Evolutionary conservation across 1,284 basidiomycete species (phyloP), one percentile per base, ranked within the genome.

Genomic region (Boletus putidus): DNA sequence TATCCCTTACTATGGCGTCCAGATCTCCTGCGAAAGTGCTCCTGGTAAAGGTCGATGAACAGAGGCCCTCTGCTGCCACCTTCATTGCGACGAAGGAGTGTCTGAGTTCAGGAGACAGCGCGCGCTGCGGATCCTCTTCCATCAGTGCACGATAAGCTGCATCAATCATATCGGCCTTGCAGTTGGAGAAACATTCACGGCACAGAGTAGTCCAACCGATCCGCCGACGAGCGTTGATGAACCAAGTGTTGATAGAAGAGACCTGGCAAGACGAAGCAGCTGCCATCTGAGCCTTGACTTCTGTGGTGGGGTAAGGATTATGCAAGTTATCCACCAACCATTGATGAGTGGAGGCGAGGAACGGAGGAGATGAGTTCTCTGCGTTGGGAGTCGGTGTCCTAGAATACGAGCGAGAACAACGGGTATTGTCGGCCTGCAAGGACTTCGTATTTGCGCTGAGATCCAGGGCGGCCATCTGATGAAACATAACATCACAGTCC

Each of bases 171-270:
- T 78, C 72, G 0, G 64, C 66, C 14, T 77, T 74, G 31, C 76
- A 75, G 23, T 76, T 77, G 0, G 65, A 55, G 51, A 82, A 85
- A 31, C 61, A 61, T 0, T 67, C 58, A 15, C 73, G 77, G 1
- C 76, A 75, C 0, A 84, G 59, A 0, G 59, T 39, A 6, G 78
- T 82, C 84, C 83, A 85, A 0, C 82, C 83, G 0, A 84, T 84
- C 0, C 81, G 75, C 20, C 77, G 76, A 1, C 84, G 75, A 1
- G 69, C 70, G 20, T 79, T 78, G 21, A 74, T 65, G 47, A 85
- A 85, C 84, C 83, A 85, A 0, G 70, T 67, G 37, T 78, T 77
- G 39, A 85, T 4, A 2, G 69, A 71, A 23, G 69, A 63, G 0
- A 68, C n/a, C 2, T 40, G 44, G 0, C 55, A 61, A 0, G 58